These are phyloP conservation scores for Penicillium arizonense DNA, from an alignment of 495 filamentous ascomycete genomes.

Conservation along the genomic window DNA sequence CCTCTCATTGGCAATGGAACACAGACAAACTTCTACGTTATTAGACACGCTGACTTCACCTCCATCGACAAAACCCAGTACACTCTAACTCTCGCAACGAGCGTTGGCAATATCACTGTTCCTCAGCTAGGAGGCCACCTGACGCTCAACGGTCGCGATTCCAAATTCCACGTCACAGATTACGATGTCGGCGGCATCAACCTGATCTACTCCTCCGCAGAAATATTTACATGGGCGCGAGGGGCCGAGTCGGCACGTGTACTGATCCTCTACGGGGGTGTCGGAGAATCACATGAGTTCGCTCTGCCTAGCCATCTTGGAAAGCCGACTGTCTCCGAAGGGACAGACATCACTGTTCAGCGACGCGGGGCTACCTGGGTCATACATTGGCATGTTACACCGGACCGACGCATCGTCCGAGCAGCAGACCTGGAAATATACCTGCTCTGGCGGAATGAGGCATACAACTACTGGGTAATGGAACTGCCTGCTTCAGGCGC, in stretches of 20 bases:
- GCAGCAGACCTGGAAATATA: slow-evolving; percentile 50
- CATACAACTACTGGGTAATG: slow-evolving; percentile 65
- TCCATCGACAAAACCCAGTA: slow-evolving; percentile 49
- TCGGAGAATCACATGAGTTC: slow-evolving; percentile 62
- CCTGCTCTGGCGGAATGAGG: slow-evolving; percentile 54
- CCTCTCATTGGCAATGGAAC: slow-evolving; percentile 45
- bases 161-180: slow-evolving; percentile 68
- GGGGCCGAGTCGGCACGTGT: slow-evolving; percentile 51
- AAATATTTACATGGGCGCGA: slow-evolving; percentile 63
- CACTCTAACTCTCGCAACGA: slow-evolving; percentile 53
- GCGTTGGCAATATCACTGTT: slow-evolving; percentile 53
- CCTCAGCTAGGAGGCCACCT: slow-evolving; percentile 58
- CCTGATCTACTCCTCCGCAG: slow-evolving; percentile 67
- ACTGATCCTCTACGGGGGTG: slow-evolving; percentile 63
- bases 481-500: slow-evolving; percentile 36
- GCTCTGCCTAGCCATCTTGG: slow-evolving; percentile 37
- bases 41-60: slow-evolving; percentile 58
- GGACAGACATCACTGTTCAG: slow-evolving; percentile 27
- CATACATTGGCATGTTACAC: slow-evolving; percentile 48
- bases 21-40: slow-evolving; percentile 54
- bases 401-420: slow-evolving; percentile 41
- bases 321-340: slow-evolving; percentile 15
- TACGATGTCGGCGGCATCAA: slow-evolving; percentile 57
- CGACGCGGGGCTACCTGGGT: slow-evolving; percentile 36
- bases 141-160: slow-evolving; percentile 65